Evolutionary conservation across 192 early-diverging fungal genomes (phyloP), one percentile per base, ranked within the genome.

Genomic region (Umbelopsis sp.): DNA sequence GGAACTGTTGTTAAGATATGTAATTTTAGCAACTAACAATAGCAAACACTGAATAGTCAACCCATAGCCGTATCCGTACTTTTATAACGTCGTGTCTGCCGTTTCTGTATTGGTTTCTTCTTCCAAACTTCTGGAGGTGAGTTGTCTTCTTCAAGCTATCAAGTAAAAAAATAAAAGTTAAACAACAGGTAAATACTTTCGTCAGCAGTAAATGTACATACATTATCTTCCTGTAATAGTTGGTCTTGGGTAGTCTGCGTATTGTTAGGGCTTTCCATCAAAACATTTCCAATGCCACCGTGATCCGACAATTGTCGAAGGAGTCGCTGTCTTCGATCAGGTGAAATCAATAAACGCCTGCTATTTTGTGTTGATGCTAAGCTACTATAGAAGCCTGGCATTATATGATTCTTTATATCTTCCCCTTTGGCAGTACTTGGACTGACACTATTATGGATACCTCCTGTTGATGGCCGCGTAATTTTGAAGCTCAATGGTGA

Each of bases 331-430:
- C 56, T 62, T 12, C 56, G 26, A 22, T 62, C 56, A 4, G 56
- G 56, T 34, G 56, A 62, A 17, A 62, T 62, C 31, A 62, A 32
- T 6, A 62, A 20, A 34, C 56, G 26, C 17, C 56, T 1, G 29
- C 26, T 62, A 31, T 62, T 32, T 16, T 62, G 56, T 20, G 26
- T 32, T 34, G 56, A 29, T 4, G 56, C 56, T 34, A 62, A 32
- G 56, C 56, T 62, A 62, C 56, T 62, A 14, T 62, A 62, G 26
- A 34, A 62, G 4, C 56, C 56, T 36, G 56, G 56, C 56, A 62
- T 62, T 0, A 62, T 62, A 5, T 34, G 24, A 34, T 32, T 29
- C 17, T 62, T 31, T 32, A n/a, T 26, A 12, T 14, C 26, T 36
- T 62, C 47, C 29, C 12, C 4, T 16, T 34, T 62, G 26, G 29